phyloP scores from a whole-genome alignment of 345 rosid genomes.

The Populus davidiana region DNA sequence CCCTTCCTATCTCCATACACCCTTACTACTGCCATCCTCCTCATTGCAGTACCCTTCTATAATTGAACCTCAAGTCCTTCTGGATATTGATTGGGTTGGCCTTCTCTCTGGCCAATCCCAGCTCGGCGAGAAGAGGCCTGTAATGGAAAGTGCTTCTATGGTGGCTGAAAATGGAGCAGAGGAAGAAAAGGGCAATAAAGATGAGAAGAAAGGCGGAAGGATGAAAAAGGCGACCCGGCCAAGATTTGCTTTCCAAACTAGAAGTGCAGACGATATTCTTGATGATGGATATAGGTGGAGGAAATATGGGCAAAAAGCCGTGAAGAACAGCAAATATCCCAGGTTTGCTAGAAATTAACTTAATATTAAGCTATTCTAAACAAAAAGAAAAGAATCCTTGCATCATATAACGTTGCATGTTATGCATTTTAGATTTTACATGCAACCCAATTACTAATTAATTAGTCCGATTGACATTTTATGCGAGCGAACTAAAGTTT shows the following conservation, averaged over 20 bases:
- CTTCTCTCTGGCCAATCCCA: constrained; percentile 40
- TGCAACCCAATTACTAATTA: neutral
- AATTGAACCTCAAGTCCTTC: constrained; percentile 19
- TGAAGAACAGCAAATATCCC: constrained; percentile 58
- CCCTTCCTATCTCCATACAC: constrained; percentile 24
- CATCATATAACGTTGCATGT: constrained; percentile 1
- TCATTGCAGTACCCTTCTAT: constrained; percentile 19
- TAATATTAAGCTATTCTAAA: too few species aligned
- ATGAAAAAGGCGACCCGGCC: constrained; percentile 39
- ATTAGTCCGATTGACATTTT: neutral
- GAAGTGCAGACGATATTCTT: constrained; percentile 61
- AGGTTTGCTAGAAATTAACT: constrained; percentile 39
- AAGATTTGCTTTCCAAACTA: constrained; percentile 64
- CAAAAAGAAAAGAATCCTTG: neutral
- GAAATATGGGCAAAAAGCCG: constrained; percentile 67
- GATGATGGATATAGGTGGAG: constrained; percentile 83
- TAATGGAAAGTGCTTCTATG: constrained; percentile 15
- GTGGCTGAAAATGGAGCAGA: constrained; percentile 22
- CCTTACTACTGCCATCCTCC: constrained; percentile 28
- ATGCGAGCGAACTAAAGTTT: neutral
- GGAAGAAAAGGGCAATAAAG: constrained; percentile 21
- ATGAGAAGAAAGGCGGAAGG: constrained; percentile 34
- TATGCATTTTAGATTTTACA: neutral
- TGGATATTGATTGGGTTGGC: constrained; percentile 49
- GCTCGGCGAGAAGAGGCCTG: constrained; percentile 16